Conservation (phyloP, 2,329 filamentous ascomycete species). For the Sarocladiaceae sp. region DNA sequence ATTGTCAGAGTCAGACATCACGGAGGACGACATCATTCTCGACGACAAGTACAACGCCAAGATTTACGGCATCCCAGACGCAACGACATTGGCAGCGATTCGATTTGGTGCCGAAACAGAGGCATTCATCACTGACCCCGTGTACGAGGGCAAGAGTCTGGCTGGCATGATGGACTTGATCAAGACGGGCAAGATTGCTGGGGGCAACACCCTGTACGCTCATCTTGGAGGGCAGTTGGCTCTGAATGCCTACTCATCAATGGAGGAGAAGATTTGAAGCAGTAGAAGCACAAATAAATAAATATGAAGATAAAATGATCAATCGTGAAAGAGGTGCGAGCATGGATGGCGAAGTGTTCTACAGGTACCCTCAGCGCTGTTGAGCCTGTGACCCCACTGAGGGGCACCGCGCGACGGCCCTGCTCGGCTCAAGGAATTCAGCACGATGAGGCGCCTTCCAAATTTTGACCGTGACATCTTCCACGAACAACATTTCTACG, state of each 20-base stretch:
- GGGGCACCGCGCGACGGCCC: no score
- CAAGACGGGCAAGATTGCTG: conserved; percentile 54
- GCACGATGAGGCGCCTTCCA: no score
- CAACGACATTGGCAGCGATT: conserved; percentile 63
- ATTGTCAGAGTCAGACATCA: conserved; percentile 54
- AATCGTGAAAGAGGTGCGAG: no score
- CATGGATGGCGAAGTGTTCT: no score
- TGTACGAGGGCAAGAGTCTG: conserved; percentile 73
- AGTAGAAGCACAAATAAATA: no score
- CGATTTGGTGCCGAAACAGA: conserved; percentile 64
- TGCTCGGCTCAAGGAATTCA: no score
- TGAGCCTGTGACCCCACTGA: no score
- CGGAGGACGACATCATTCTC: conserved; percentile 57
- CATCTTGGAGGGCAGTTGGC: conserved; percentile 69
- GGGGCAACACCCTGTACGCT: conserved; percentile 66
- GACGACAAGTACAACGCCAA: conserved; percentile 62
- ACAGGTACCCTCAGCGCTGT: no score
- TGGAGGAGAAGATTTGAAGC: conserved; percentile 9
- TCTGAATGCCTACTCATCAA: conserved; percentile 58
- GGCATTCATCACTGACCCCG: conserved; percentile 70
- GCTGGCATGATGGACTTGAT: conserved; percentile 69
- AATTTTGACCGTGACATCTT: no score
- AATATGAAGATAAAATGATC: no score
- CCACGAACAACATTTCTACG: no score
- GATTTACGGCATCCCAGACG: conserved; percentile 63